Conservation (phyloP, 164 flowering plant genomes). For the Vitis riparia region DNA sequence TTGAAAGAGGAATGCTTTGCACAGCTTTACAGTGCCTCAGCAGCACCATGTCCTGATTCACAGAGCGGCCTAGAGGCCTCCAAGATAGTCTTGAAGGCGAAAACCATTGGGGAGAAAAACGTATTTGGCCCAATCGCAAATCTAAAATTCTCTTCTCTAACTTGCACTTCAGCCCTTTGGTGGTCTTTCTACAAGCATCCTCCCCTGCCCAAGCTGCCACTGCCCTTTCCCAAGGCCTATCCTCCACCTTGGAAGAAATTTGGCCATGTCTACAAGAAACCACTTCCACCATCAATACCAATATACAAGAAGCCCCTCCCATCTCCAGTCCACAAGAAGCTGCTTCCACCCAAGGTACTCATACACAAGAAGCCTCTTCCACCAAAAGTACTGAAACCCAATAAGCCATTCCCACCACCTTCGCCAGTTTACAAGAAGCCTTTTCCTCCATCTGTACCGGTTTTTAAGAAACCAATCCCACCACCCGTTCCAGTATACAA, state of each 20-base stretch:
- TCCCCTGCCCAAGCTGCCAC: conserved; percentile 25
- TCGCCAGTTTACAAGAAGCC: conserved; percentile 6
- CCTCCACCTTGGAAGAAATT: no score
- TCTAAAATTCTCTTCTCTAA: no score
- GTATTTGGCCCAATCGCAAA: conserved; percentile 41
- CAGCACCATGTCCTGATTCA: conserved; percentile 52
- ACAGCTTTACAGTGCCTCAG: conserved; percentile 62
- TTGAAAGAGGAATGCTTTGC: conserved; percentile 76
- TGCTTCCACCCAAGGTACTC: conserved; percentile 25
- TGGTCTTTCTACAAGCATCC: conserved; percentile 57
- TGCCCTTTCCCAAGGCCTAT: conserved; percentile 9
- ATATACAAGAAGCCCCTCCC: conserved; percentile 16
- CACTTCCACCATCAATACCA: conserved; percentile 11
- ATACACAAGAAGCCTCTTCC: conserved; percentile 21
- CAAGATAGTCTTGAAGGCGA: conserved; percentile 44
- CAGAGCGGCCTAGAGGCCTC: conserved; percentile 46
- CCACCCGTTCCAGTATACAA: background rate
- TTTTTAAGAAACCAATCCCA: background rate
- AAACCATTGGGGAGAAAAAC: conserved; percentile 36
- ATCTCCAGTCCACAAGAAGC: conserved; percentile 20
- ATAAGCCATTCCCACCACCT: background rate
- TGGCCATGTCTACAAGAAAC: conserved; percentile 2
- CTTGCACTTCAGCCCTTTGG: conserved; percentile 61
- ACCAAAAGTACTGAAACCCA: conserved; percentile 6
- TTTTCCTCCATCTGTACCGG: background rate